Conservation (phyloP, 805 yeast species). For the Candida ipomoeae region DNA sequence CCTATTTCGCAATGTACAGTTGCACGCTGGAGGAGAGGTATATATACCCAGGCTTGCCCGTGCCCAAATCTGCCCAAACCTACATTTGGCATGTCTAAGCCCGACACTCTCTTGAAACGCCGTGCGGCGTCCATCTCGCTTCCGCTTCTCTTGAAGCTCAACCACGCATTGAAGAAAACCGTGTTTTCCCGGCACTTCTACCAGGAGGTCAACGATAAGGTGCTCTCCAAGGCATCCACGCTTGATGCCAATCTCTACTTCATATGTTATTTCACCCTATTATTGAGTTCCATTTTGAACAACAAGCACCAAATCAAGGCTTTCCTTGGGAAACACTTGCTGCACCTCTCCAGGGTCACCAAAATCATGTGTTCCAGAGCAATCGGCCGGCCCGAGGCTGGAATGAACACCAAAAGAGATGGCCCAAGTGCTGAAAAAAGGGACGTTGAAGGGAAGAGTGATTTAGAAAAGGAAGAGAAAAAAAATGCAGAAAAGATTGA, state of each 20-base stretch:
- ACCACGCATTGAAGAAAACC: conserved; percentile 27
- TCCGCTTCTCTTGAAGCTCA: conserved; percentile 25
- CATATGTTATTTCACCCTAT: conserved; percentile 39
- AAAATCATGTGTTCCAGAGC: not conserved
- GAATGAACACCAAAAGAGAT: not conserved
- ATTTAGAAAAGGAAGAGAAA: not conserved
- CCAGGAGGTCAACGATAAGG: conserved; percentile 38
- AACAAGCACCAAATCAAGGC: conserved; percentile 32
- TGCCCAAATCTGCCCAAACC: not conserved
- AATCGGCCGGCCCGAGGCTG: not conserved
- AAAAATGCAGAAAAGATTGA: not conserved
- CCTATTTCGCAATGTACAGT: conserved; percentile 1
- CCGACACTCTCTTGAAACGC: no score
- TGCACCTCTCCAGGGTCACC: conserved; percentile 19
- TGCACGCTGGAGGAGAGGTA: not conserved
- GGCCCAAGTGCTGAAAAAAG: no score
- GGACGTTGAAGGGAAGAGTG: no score
- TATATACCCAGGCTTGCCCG: not conserved
- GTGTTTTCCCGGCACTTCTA: conserved; percentile 37
- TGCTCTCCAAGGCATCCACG: conserved; percentile 30
- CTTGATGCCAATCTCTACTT: conserved; percentile 40
- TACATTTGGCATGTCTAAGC: not conserved
- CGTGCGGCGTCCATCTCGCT: conserved; percentile 17
- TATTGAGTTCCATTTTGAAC: conserved; percentile 33
- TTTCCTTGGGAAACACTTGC: conserved; percentile 26